phyloP scores from a whole-genome alignment of 2,329 filamentous ascomycete genomes.

The Akanthomyces dipterigenus region DNA sequence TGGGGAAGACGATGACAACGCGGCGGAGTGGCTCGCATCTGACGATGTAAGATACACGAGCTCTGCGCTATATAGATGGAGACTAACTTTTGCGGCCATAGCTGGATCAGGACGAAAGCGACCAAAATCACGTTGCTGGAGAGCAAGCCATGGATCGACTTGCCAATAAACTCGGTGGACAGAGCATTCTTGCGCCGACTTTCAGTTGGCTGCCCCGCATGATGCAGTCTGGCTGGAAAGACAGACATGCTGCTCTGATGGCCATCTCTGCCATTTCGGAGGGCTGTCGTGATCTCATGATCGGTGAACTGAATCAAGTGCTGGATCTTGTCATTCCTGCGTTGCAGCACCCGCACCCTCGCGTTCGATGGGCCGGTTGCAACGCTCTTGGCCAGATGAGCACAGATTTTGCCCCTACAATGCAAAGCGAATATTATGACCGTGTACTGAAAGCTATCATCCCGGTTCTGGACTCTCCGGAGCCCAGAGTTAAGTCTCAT shows the following conservation, averaged over 20 bases:
- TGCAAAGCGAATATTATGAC: constrained; percentile 94
- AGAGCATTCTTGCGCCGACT: constrained; percentile 83
- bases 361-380: constrained; percentile 94
- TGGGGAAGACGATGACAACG: constrained; percentile 89
- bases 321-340: constrained; percentile 91
- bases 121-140: constrained; percentile 93
- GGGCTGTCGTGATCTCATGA: constrained; percentile 92
- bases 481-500: constrained; percentile 92
- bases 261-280: constrained; percentile 98
- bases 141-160: constrained; percentile 98
- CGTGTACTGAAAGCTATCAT: constrained; percentile 85
- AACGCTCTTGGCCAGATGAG: constrained; percentile 99
- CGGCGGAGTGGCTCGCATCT: constrained; percentile 82
- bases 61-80: neutral
- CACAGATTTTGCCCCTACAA: constrained; percentile 94
- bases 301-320: constrained; percentile 88
- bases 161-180: constrained; percentile 94
- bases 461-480: constrained; percentile 80
- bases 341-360: constrained; percentile 80
- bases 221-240: constrained; percentile 95
- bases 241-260: constrained; percentile 95
- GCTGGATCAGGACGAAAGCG: constrained; percentile 92
- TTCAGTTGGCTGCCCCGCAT: constrained; percentile 97
- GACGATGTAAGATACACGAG: constrained; percentile 64
- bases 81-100: constrained; percentile 28